phyloP scores from a whole-genome alignment of 1,139 yeast genomes.

The Geotrichum australiense region DNA sequence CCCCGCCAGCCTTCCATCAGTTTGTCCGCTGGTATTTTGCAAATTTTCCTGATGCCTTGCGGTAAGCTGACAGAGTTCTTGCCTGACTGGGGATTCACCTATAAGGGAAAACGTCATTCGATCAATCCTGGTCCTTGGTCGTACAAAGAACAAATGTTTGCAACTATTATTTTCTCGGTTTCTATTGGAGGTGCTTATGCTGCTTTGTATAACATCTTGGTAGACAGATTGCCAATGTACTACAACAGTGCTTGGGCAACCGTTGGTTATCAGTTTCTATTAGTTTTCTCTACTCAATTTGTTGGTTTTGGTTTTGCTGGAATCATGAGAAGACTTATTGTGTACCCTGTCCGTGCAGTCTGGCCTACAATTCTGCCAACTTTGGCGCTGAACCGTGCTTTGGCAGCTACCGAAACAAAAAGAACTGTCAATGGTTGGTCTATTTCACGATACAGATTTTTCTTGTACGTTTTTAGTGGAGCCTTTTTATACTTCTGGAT shows the following conservation, averaged over 20 bases:
- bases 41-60: slow-evolving; percentile 48
- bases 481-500: slow-evolving; percentile 52
- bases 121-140: slow-evolving; percentile 59
- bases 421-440: slow-evolving; percentile 41
- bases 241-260: slow-evolving; percentile 37
- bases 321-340: slow-evolving; percentile 43
- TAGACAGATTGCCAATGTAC: slow-evolving; percentile 34
- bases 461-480: slow-evolving; percentile 35
- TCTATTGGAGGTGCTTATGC: slow-evolving; percentile 31
- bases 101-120: slow-evolving; percentile 35
- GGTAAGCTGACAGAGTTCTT: slow-evolving; percentile 39
- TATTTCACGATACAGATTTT: slow-evolving; percentile 41
- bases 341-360: slow-evolving; percentile 44
- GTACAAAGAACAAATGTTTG: slow-evolving; percentile 60
- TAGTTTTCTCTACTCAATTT: slow-evolving; percentile 42
- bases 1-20: slow-evolving; percentile 48
- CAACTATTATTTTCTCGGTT: slow-evolving; percentile 34
- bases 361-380: slow-evolving; percentile 48
- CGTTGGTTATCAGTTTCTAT: slow-evolving; percentile 40
- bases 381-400: slow-evolving; percentile 15
- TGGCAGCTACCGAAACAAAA: slow-evolving; percentile 17
- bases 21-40: slow-evolving; percentile 43
- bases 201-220: slow-evolving; percentile 36
- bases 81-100: slow-evolving; percentile 44
- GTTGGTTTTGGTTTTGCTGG: slow-evolving; percentile 53